These are phyloP conservation scores for Candida silvatica DNA, from an alignment of 805 yeast genomes.

Conservation along the genomic window DNA sequence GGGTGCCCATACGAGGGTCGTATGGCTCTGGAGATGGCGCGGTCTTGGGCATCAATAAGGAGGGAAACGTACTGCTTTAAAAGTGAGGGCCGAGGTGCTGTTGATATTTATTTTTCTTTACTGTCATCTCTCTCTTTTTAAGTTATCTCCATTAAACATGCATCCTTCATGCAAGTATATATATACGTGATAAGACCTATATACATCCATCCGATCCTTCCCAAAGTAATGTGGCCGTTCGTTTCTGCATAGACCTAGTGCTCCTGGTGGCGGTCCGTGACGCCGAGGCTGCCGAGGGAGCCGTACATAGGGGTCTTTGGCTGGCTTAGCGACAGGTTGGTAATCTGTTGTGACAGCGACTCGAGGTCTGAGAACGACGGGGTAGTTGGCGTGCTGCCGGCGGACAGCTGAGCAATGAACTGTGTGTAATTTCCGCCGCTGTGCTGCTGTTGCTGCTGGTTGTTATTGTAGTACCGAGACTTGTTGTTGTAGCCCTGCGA, in stretches of 20 bases:
- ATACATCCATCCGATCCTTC: too few species aligned
- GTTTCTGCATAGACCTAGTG: too few species aligned
- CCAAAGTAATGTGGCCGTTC: too few species aligned
- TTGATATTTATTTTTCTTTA: too few species aligned
- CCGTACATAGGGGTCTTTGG: background rate
- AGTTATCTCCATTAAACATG: too few species aligned
- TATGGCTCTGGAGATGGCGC: conserved; percentile 28
- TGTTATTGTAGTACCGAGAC: conserved; percentile 3
- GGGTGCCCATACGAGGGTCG: conserved; percentile 34
- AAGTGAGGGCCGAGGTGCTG: too few species aligned
- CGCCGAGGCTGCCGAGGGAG: too few species aligned
- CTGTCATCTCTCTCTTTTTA: too few species aligned
- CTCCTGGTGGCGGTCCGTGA: too few species aligned
- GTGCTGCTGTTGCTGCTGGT: conserved; percentile 2
- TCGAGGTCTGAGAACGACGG: conserved; percentile 1
- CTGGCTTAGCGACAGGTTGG: background rate
- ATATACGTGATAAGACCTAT: too few species aligned
- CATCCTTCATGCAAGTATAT: too few species aligned
- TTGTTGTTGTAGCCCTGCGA: background rate
- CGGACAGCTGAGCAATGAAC: conserved; percentile 2
- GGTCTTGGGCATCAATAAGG: background rate
- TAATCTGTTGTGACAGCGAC: conserved; percentile 2
- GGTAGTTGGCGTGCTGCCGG: background rate
- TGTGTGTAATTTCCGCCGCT: background rate
- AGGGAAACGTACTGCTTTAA: too few species aligned